phyloP scores from a whole-genome alignment of 345 rosid species.

The Lagerstroemia speciosa region DNA sequence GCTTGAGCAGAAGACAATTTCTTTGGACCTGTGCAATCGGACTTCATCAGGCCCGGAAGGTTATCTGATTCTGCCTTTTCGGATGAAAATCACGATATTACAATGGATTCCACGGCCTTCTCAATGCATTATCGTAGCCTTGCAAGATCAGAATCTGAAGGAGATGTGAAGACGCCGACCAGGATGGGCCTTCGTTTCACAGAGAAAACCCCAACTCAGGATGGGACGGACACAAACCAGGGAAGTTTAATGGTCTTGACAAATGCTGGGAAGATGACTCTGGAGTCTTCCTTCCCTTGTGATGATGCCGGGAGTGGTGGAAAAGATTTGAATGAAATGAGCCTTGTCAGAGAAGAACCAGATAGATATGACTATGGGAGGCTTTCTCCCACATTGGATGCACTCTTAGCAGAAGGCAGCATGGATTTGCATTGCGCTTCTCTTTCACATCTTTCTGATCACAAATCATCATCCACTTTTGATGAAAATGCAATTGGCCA shows the following conservation, averaged over 20 bases:
- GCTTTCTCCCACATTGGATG: constrained; percentile 67
- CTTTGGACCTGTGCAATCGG: constrained; percentile 83
- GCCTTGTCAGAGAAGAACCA: constrained; percentile 60
- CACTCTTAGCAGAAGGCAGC: constrained; percentile 49
- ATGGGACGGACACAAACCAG: constrained; percentile 29
- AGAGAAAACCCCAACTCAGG: constrained; percentile 47
- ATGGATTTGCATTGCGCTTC: constrained; percentile 21
- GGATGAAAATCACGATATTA: constrained; percentile 63
- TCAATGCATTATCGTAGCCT: constrained; percentile 89
- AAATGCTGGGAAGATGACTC: constrained; percentile 34
- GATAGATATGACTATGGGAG: constrained; percentile 53
- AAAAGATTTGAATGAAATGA: constrained; percentile 78
- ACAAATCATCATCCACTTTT: constrained; percentile 12
- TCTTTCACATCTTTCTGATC: constrained; percentile 14
- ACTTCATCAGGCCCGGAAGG: constrained; percentile 64
- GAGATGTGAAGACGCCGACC: constrained; percentile 44
- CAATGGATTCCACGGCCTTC: constrained; percentile 92
- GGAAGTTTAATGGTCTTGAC: constrained; percentile 59
- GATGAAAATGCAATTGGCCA: constrained; percentile 13
- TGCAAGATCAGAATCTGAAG: constrained; percentile 51
- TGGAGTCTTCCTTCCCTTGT: constrained; percentile 19
- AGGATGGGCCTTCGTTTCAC: constrained; percentile 25
- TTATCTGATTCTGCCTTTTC: constrained; percentile 59
- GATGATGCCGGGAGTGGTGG: constrained; percentile 43
- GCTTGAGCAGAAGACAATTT: constrained; percentile 34